Evolutionary conservation across 148 eudicot genomes (phyloP).

Genomic region (Selenicereus undatus): DNA sequence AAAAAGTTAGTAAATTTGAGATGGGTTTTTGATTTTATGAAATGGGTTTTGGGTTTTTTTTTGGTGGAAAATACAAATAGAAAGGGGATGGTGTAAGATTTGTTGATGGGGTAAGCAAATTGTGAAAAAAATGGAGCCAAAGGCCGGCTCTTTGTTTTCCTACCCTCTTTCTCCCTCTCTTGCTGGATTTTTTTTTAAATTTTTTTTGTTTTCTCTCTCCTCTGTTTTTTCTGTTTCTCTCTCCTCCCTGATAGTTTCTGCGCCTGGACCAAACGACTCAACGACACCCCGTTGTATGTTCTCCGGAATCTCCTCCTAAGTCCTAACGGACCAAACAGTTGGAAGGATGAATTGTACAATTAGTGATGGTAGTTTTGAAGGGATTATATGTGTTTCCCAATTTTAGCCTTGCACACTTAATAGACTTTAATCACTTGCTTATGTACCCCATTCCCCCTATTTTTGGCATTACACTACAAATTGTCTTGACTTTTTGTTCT

Average conservation of each 20-base stretch:
- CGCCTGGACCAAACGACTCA: slow-evolving; percentile 31
- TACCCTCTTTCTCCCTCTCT: slow-evolving; percentile 15
- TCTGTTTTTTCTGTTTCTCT: neutral
- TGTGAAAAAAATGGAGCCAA: slow-evolving; percentile 17
- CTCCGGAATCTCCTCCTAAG: slow-evolving; percentile 51
- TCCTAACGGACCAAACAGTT: slow-evolving; percentile 47
- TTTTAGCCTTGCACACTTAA: slow-evolving; percentile 26
- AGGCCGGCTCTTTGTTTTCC: slow-evolving; percentile 21
- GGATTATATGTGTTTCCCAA: slow-evolving; percentile 19
- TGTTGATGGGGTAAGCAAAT: slow-evolving; percentile 14
- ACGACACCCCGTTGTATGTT: slow-evolving; percentile 28
- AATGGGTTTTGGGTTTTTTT: slow-evolving; percentile 20
- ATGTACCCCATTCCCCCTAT: neutral
- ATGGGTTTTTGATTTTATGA: slow-evolving; percentile 26
- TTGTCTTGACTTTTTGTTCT: neutral
- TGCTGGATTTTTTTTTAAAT: neutral
- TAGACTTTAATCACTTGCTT: neutral
- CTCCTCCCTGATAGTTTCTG: slow-evolving; percentile 28
- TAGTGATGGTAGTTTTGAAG: slow-evolving; percentile 28
- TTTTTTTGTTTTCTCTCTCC: slow-evolving; percentile 7
- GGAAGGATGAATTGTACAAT: slow-evolving; percentile 32
- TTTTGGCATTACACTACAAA: slow-evolving; percentile 7
- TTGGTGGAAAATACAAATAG: slow-evolving; percentile 8
- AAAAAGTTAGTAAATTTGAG: slow-evolving; percentile 20
- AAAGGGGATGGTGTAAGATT: slow-evolving; percentile 23